Conservation (phyloP, 2,329 filamentous ascomycete genomes). For the Pleomassaria siparia region DNA sequence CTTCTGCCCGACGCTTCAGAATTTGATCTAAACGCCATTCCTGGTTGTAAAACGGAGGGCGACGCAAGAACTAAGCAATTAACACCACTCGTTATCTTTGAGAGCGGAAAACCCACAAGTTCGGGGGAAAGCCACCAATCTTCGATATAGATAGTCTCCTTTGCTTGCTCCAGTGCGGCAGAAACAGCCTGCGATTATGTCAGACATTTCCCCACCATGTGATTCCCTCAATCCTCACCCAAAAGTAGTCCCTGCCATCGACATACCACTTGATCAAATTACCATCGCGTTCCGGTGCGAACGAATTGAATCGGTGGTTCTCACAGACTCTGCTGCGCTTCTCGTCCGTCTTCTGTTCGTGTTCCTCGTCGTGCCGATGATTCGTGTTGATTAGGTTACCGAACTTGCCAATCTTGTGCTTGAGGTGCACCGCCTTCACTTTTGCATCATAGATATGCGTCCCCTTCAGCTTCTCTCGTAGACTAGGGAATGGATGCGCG, state of each 20-base stretch:
- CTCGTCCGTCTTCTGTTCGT: conserved; percentile 79
- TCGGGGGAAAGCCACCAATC: conserved; percentile 98
- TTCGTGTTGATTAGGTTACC: conserved; percentile 75
- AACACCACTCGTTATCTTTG: neutral
- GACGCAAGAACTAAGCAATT: conserved; percentile 64
- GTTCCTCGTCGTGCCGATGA: conserved; percentile 90
- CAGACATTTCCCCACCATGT: conserved; percentile 1
- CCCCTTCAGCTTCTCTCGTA: conserved; percentile 50
- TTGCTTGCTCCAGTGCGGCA: conserved; percentile 82
- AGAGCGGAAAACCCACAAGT: conserved; percentile 45
- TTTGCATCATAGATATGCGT: conserved; percentile 52
- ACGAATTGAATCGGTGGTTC: conserved; percentile 82
- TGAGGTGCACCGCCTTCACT: conserved; percentile 59
- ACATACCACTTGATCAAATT: conserved; percentile 97
- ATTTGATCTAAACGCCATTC: conserved; percentile 85
- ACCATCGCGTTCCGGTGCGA: conserved; percentile 80
- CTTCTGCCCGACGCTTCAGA: conserved; percentile 84
- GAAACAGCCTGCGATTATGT: conserved; percentile 65
- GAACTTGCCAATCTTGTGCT: conserved; percentile 65
- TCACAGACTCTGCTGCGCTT: conserved; percentile 74
- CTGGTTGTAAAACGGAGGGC: conserved; percentile 79
- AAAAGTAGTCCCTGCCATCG: conserved; percentile 93
- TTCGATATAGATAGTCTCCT: conserved; percentile 91
- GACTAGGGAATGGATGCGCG: conserved; percentile 42
- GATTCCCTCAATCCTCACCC: conserved; percentile 42